Percentiles rank a stretch among this genome's conserved stretches.
These are phyloP conservation scores for Cladosporium sp. DNA, from an alignment of 2,329 filamentous ascomycete genomes.

Conservation along the genomic window DNA sequence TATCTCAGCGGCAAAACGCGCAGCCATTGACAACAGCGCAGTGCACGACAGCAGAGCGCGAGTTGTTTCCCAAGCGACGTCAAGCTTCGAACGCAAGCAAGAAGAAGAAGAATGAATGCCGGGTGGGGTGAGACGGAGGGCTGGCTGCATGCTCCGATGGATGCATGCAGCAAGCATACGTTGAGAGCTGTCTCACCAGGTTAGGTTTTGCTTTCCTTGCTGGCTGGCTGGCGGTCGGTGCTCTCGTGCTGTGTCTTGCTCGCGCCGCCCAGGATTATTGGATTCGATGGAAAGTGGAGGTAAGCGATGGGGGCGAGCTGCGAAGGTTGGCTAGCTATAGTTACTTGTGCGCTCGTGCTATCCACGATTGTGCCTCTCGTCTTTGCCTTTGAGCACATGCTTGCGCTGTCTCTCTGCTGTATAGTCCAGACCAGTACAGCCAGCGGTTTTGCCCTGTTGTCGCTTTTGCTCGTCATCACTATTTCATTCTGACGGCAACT, in stretches of 20 bases:
- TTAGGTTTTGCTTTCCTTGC: neutral
- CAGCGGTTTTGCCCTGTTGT: neutral
- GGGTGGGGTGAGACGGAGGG: neutral
- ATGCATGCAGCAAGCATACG: neutral
- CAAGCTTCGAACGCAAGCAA: neutral
- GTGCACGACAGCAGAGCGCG: neutral
- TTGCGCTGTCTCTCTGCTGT: neutral
- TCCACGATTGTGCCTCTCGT: neutral
- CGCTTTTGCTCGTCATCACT: neutral
- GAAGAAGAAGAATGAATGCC: neutral
- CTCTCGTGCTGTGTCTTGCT: neutral
- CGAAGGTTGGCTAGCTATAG: neutral
- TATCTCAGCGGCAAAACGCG: no score
- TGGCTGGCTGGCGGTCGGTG: neutral
- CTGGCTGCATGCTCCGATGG: neutral
- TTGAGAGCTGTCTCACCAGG: slow-evolving; percentile 2
- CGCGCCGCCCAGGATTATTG: neutral
- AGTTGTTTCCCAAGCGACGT: neutral
- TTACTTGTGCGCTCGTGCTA: neutral
- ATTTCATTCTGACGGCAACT: neutral
- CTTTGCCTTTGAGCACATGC: neutral
- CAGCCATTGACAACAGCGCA: neutral
- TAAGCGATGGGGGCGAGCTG: neutral
- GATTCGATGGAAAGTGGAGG: neutral
- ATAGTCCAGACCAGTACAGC: neutral